A percentile compares a stretch with the other conserved stretches of the same genome.
Evolutionary conservation across 2,329 filamentous ascomycete genomes (phyloP).

Genomic region (Ceratocystis colombiana): DNA sequence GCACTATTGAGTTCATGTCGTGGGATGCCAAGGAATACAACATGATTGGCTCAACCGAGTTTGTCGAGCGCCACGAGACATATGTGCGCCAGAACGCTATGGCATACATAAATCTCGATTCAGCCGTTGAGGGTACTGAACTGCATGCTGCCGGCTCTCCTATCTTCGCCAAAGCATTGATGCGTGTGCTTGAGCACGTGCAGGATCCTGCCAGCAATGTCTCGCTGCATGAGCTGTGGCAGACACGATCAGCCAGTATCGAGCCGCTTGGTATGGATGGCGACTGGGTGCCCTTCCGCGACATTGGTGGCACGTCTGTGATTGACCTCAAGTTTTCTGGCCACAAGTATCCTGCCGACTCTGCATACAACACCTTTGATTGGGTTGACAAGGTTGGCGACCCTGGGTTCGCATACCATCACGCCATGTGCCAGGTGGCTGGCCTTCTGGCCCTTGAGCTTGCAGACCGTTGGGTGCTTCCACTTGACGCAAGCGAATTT

Average conservation of each 20-base stretch:
- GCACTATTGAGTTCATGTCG: constrained; percentile 93
- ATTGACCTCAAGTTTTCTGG: constrained; percentile 74
- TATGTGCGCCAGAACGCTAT: constrained; percentile 61
- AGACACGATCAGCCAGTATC: constrained; percentile 50
- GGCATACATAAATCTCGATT: constrained; percentile 86
- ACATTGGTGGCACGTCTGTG: constrained; percentile 79
- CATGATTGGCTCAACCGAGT: constrained; percentile 85
- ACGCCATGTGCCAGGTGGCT: constrained; percentile 66
- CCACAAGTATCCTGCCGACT: constrained; percentile 59
- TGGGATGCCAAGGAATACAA: constrained; percentile 96
- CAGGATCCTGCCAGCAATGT: constrained; percentile 60
- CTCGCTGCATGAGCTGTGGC: constrained; percentile 67
- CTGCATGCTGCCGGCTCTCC: constrained; percentile 76
- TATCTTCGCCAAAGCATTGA: constrained; percentile 61
- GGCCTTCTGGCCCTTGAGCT: constrained; percentile 77
- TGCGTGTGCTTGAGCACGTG: constrained; percentile 64
- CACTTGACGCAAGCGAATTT: constrained; percentile 70
- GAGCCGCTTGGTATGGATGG: constrained; percentile 62
- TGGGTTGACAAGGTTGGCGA: constrained; percentile 76
- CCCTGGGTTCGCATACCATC: constrained; percentile 73
- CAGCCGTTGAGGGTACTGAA: constrained; percentile 49
- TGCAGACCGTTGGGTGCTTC: constrained; percentile 67
- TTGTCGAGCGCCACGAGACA: constrained; percentile 75
- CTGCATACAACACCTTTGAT: constrained; percentile 80
- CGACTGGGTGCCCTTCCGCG: constrained; percentile 84